Evolutionary conservation across 441 rosid genomes (phyloP).

Genomic region (Bruguiera hainesii): DNA sequence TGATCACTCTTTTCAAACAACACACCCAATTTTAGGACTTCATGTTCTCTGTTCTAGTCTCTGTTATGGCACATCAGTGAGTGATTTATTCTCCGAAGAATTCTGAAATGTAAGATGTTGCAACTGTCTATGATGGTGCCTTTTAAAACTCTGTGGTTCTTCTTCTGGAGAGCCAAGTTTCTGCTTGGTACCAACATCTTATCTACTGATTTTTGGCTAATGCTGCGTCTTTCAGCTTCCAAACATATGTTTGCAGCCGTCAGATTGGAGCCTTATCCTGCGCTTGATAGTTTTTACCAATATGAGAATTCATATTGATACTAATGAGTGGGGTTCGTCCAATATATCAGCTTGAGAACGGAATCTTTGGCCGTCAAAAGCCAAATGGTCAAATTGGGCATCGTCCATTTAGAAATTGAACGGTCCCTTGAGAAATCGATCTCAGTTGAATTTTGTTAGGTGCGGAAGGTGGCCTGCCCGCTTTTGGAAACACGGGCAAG

Average conservation of each 20-base stretch:
- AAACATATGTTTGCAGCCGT: no score
- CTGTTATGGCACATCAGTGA: background rate
- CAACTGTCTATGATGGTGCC: no score
- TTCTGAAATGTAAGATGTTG: background rate
- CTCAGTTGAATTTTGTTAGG: background rate
- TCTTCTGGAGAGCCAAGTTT: no score
- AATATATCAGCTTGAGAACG: no score
- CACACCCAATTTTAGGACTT: conserved; percentile 1
- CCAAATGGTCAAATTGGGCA: background rate
- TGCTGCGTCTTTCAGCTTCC: no score
- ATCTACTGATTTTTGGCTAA: no score
- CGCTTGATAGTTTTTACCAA: background rate
- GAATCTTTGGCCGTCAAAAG: background rate
- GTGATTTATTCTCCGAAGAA: background rate
- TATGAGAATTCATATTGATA: background rate
- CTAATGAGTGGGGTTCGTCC: background rate
- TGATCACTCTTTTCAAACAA: background rate
- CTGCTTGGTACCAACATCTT: no score
- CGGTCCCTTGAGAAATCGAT: background rate
- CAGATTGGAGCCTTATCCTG: no score
- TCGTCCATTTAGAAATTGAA: background rate
- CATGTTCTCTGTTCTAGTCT: background rate
- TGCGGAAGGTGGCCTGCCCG: background rate
- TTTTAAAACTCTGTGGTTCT: no score
- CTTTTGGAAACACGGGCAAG: background rate